Evolutionary conservation across 2,329 filamentous ascomycete genomes (phyloP), one percentile per base, ranked within the genome.

Genomic region (Cylindrodendrum hubeiense): DNA sequence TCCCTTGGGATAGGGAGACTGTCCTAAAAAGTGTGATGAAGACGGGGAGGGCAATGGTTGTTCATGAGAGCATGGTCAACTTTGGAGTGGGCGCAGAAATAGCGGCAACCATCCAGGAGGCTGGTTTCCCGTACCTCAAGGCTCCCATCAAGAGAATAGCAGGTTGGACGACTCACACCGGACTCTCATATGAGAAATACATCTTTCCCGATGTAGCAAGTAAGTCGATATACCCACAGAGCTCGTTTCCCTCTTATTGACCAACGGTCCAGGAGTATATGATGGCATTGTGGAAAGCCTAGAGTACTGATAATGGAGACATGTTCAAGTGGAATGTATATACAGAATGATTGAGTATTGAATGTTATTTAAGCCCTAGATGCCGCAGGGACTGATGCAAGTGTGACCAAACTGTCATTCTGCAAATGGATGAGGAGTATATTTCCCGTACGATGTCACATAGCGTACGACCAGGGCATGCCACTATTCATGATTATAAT

Each of bases 61-160:
- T 97, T 6, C 94, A 97, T 77, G 94, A 97, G 81, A 91, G 93
- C 64, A 96, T 96, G 92, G 86, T 94, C 70, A 97, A 97, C 74
- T 92, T 91, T 12, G 94, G 94, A 12, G 88, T 97, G 12, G 94
- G 94, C 1, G 93, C 94, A 3, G 94, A 97, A 76, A 90, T 97
- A 1, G 93, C 94, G 1, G 93, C 94, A 0, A 92, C 92, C 1
- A 92, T 97, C 51, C 94, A 97, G 77, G 93, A 95, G 1, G 82
- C 85, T 19, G 94, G 93, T 0, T 97, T 97, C 76, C 78, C 95
- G 67, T 85, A 90, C 3, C 81, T 97, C 26, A 93, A 97, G 74
- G 93, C 94, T 5, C 94, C 94, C 0, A 92, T 97, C 3, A 88
- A 90, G 70, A 87, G 94, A 52, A 90, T 97, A 1, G 92, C 93